phyloP scores from a whole-genome alignment of 2,329 filamentous ascomycete genomes.

The Microthyrium microscopicum region DNA sequence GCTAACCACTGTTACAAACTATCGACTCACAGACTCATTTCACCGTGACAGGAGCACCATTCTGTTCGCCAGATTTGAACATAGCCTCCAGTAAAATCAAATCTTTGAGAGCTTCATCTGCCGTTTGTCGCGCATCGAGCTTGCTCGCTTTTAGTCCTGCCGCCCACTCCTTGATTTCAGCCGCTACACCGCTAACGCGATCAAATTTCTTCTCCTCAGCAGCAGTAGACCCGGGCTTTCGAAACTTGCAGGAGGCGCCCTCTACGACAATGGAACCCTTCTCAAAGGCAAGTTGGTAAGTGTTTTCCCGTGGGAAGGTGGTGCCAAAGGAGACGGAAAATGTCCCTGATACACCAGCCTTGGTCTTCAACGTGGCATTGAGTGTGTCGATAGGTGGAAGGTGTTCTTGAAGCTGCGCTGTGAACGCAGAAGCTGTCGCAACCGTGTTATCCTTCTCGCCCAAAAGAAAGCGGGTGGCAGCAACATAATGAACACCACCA shows the following conservation, averaged over 20 bases:
- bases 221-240: conserved; percentile 13
- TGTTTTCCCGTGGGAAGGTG: conserved; percentile 34
- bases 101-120: conserved; percentile 43
- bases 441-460: conserved; percentile 30
- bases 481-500: conserved; percentile 56
- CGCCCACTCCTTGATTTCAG: conserved; percentile 46
- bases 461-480: conserved; percentile 44
- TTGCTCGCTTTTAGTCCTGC: conserved; percentile 32
- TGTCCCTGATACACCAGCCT: conserved; percentile 38
- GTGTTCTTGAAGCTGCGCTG: conserved; percentile 35
- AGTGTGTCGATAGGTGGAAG: conserved; percentile 52
- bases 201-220: conserved; percentile 21
- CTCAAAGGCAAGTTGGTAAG: conserved; percentile 42
- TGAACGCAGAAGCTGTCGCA: conserved; percentile 40
- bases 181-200: conserved; percentile 36
- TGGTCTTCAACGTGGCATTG: conserved; percentile 39
- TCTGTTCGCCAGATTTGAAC: too few species aligned
- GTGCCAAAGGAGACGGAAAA: conserved; percentile 43
- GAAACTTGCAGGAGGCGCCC: conserved; percentile 19
- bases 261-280: conserved; percentile 31
- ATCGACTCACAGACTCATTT: background rate
- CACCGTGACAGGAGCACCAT: too few species aligned
- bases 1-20: background rate
- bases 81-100: too few species aligned
- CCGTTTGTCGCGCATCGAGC: conserved; percentile 33